Percentiles rank a stretch among this genome's conserved stretches.
Conservation (phyloP, 2,329 filamentous ascomycete species). For the Diaporthe eres region DNA sequence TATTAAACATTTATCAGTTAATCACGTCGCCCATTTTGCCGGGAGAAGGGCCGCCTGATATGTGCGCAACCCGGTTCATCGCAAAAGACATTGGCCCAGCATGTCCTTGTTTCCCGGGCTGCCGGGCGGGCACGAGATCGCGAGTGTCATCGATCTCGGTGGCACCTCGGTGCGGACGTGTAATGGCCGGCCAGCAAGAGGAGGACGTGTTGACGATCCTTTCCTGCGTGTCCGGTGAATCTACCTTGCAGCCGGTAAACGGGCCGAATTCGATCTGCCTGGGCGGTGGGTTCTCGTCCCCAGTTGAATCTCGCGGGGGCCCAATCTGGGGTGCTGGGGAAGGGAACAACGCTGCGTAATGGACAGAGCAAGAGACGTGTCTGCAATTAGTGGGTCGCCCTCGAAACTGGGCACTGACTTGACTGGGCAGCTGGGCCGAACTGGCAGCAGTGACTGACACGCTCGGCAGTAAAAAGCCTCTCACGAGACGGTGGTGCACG, state of each 20-base stretch:
- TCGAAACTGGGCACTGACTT: background rate
- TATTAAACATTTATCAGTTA: background rate
- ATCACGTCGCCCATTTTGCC: background rate
- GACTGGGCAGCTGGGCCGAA: background rate
- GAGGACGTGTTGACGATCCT: background rate
- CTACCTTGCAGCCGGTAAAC: background rate
- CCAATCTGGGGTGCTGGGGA: slow-evolving; percentile 3
- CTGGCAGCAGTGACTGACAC: background rate
- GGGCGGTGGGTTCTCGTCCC: slow-evolving; percentile 19
- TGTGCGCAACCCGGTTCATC: background rate
- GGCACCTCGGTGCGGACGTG: slow-evolving; percentile 24
- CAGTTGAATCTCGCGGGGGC: slow-evolving; percentile 23
- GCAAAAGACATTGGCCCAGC: no score
- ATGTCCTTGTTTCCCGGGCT: background rate
- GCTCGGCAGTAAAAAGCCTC: background rate
- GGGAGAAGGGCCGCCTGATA: slow-evolving; percentile 2
- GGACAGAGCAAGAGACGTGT: slow-evolving; percentile 6
- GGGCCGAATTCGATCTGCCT: slow-evolving; percentile 23
- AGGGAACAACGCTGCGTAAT: slow-evolving; percentile 19
- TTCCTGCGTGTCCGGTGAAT: background rate
- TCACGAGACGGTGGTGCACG: background rate
- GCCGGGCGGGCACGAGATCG: slow-evolving; percentile 5
- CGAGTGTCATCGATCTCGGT: slow-evolving; percentile 26
- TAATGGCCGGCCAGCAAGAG: slow-evolving; percentile 1
- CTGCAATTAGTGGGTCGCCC: background rate